Evolutionary conservation across 2,329 filamentous ascomycete genomes (phyloP).

Genomic region (Clonostachys rhizophaga): DNA sequence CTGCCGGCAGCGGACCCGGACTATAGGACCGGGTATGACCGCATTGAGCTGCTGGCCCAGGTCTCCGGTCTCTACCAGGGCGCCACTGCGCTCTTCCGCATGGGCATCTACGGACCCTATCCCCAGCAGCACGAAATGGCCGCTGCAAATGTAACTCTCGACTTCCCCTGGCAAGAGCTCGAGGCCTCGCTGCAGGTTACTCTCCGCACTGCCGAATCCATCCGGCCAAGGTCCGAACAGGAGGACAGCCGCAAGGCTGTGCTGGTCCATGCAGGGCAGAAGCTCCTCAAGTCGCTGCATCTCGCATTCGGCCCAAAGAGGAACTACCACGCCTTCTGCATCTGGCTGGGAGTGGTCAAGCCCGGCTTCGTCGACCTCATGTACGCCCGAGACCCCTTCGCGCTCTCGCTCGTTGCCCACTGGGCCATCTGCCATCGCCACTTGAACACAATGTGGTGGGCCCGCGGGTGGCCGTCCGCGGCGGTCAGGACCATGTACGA

Average conservation of each 20-base stretch:
- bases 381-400: conserved; percentile 1
- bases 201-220: neutral
- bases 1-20: conserved; percentile 4
- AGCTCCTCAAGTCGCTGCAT: neutral
- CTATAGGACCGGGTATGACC: conserved; percentile 1
- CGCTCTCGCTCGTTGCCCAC: conserved; percentile 4
- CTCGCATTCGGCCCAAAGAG: neutral
- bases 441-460: conserved; percentile 4
- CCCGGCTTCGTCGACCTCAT: conserved; percentile 1
- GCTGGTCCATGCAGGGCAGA: neutral
- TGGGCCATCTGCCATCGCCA: neutral
- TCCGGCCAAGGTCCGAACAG: neutral
- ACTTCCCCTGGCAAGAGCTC: neutral
- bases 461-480: conserved; percentile 1
- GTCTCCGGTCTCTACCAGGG: conserved; percentile 4
- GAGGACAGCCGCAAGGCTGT: neutral
- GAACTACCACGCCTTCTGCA: conserved; percentile 1
- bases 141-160: neutral
- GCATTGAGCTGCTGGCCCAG: conserved; percentile 5
- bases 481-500: conserved; percentile 1
- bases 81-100: neutral
- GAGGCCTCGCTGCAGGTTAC: neutral
- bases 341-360: conserved; percentile 3
- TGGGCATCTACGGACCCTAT: neutral
- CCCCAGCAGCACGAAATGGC: neutral